A percentile compares a stretch with the other conserved stretches of the same genome.
Evolutionary conservation across 345 rosid genomes (phyloP).

Genomic region (Garcia nutans): DNA sequence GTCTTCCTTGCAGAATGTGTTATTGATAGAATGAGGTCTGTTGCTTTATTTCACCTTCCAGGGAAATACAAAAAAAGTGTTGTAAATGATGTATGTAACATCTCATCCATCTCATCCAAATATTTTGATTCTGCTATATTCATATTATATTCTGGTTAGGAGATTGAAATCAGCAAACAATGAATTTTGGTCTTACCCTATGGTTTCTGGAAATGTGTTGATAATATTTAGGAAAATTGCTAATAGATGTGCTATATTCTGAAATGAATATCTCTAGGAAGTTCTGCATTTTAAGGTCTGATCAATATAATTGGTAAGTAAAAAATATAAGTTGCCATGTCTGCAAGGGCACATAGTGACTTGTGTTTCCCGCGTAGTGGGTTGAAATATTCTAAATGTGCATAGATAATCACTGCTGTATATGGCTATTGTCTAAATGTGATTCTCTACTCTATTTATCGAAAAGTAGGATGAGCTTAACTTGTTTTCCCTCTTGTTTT

Average conservation of each 20-base stretch:
- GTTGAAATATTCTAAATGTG: not conserved
- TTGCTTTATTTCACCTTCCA: conserved; percentile 1
- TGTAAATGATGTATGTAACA: not conserved
- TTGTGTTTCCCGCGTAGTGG: not conserved
- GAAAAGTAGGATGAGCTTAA: not conserved
- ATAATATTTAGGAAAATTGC: not conserved
- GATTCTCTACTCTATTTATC: not conserved
- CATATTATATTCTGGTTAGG: not conserved
- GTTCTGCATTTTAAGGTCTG: not conserved
- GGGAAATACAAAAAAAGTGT: not conserved
- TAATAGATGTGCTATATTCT: not conserved
- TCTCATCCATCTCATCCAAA: not conserved
- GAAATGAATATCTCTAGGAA: not conserved
- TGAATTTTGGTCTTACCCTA: not conserved
- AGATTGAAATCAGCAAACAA: not conserved
- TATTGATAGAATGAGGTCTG: conserved; percentile 7
- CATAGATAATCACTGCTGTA: not conserved
- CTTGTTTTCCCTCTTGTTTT: not conserved
- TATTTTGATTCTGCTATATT: conserved; percentile 6
- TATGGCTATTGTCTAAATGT: not conserved
- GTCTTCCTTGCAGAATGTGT: conserved; percentile 18
- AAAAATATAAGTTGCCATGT: not conserved
- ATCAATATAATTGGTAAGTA: not conserved
- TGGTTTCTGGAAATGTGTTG: not conserved
- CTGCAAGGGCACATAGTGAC: not conserved